Conservation (phyloP, 129 eudicot genomes). For the Helianthus annuus region DNA sequence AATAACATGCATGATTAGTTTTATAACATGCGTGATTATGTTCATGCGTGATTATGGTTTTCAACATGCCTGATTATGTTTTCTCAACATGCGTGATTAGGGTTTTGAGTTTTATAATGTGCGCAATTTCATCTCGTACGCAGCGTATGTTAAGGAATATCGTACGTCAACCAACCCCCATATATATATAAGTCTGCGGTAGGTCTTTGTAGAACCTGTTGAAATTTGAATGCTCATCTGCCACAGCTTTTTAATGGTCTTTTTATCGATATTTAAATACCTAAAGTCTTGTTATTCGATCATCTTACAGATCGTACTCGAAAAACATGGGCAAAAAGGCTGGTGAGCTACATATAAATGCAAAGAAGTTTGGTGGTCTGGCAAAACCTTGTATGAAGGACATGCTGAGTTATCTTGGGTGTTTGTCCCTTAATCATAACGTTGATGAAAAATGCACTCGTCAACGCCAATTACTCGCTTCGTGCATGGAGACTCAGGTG, state of each 20-base stretch:
- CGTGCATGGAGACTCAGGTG: constrained; percentile 41
- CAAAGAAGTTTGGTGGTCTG: constrained; percentile 41
- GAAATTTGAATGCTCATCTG: background rate
- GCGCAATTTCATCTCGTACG: too few relatives aligned
- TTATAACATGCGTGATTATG: too few relatives aligned
- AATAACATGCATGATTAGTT: too few relatives aligned
- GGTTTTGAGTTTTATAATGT: too few relatives aligned
- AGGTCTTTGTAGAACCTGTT: background rate
- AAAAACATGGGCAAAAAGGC: constrained; percentile 34
- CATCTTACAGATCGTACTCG: constrained; percentile 19
- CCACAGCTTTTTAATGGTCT: background rate
- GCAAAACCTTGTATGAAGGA: constrained; percentile 44
- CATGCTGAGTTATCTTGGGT: constrained; percentile 39
- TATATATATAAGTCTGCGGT: background rate
- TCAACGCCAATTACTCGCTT: constrained; percentile 28
- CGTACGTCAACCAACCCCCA: too few relatives aligned
- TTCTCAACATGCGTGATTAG: too few relatives aligned
- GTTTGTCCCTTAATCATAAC: constrained; percentile 43
- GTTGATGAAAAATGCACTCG: constrained; percentile 34
- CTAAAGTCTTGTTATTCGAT: background rate
- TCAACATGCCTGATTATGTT: too few relatives aligned
- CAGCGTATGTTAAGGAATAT: too few relatives aligned
- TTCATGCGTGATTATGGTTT: too few relatives aligned
- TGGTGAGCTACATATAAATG: constrained; percentile 41
- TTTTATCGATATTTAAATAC: background rate